Conservation (phyloP, 1,284 basidiomycete species). For the Malassezia caprae region DNA sequence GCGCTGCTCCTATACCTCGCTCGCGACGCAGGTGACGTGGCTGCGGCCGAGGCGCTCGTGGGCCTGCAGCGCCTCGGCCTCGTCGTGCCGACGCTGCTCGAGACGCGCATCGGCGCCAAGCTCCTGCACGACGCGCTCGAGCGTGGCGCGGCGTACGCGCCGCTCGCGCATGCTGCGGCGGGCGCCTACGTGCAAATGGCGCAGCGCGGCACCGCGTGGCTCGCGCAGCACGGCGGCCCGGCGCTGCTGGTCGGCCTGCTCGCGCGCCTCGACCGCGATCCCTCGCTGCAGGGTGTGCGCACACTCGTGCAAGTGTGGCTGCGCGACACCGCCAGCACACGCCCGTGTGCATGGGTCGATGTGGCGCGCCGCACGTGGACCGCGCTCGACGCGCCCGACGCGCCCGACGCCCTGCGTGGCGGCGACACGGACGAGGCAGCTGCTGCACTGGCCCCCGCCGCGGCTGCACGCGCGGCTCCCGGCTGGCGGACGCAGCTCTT, state of each 20-base stretch:
- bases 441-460: slow-evolving; percentile 60
- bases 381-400: slow-evolving; percentile 7
- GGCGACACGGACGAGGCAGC: slow-evolving; percentile 14
- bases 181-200: slow-evolving; percentile 93
- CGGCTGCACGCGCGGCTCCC: not conserved
- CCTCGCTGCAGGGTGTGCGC: slow-evolving; percentile 82
- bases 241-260: slow-evolving; percentile 87
- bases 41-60: slow-evolving; percentile 66
- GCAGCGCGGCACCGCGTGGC: slow-evolving; percentile 79
- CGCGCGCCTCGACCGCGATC: slow-evolving; percentile 83
- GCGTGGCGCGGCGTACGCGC: not conserved
- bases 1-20: slow-evolving; percentile 78
- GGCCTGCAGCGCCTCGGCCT: slow-evolving; percentile 93
- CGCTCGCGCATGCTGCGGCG: slow-evolving; percentile 71
- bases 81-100: slow-evolving; percentile 68
- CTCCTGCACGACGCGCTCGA: slow-evolving; percentile 49
- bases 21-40: slow-evolving; percentile 68
- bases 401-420: not conserved
- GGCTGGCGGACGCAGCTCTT: slow-evolving; percentile 91
- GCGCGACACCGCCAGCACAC: slow-evolving; percentile 79
- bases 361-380: slow-evolving; percentile 58
- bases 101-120: slow-evolving; percentile 29
- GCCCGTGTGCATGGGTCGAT: slow-evolving; percentile 95
- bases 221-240: slow-evolving; percentile 89
- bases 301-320: slow-evolving; percentile 93